Evolutionary conservation across 495 filamentous ascomycete species (phyloP).

Genomic region (Neurospora hispaniola): DNA sequence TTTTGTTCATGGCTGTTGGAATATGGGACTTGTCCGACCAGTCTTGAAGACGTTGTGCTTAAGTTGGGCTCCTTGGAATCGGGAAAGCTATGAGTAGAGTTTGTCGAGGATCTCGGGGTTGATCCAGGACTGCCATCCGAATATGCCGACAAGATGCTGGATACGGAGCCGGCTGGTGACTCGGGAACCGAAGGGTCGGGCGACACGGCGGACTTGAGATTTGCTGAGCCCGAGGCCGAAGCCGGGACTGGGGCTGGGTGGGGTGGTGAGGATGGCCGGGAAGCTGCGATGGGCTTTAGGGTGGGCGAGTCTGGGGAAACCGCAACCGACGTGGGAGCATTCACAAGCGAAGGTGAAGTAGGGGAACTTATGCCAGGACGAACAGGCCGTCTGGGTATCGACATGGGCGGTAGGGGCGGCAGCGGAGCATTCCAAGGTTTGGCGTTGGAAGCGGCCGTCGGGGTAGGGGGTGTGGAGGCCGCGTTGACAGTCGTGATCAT

Average conservation of each 20-base stretch:
- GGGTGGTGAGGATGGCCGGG: not conserved
- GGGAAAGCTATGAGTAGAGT: constrained; percentile 21
- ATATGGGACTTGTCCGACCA: constrained; percentile 4
- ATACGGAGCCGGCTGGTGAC: constrained; percentile 30
- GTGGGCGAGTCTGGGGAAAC: constrained; percentile 2
- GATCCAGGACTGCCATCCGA: constrained; percentile 29
- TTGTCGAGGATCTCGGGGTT: constrained; percentile 21
- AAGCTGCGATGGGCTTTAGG: not conserved
- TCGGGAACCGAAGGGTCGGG: not conserved
- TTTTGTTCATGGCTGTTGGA: constrained; percentile 16
- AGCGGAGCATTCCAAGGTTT: constrained; percentile 19
- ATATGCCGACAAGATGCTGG: constrained; percentile 36
- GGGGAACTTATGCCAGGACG: constrained; percentile 7
- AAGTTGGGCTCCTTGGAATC: constrained; percentile 27
- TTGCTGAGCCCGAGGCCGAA: not conserved
- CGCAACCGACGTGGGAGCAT: not conserved
- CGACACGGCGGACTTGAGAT: constrained; percentile 3
- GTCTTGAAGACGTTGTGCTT: constrained; percentile 16
- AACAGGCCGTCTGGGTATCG: constrained; percentile 23
- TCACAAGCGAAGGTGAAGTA: not conserved
- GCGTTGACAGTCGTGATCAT: constrained; percentile 1
- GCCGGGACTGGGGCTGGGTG: not conserved
- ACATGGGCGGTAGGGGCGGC: constrained; percentile 18
- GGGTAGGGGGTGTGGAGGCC: constrained; percentile 16
- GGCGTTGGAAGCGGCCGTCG: constrained; percentile 6